Conservation (phyloP, 805 yeast genomes). For the Candida namnaoensis region DNA sequence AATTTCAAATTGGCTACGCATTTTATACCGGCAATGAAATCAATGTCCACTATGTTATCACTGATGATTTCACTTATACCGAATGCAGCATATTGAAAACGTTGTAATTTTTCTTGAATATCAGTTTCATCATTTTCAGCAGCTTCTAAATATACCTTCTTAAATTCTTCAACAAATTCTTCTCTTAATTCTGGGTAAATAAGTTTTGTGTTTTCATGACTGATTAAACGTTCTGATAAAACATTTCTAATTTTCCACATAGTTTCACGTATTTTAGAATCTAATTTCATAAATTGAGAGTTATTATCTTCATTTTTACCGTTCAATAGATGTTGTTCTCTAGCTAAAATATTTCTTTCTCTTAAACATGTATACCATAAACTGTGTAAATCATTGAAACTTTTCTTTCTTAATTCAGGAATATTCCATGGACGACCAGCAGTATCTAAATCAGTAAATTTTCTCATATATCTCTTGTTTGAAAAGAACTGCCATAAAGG, state of each 20-base stretch:
- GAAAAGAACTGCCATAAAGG: conserved; percentile 92
- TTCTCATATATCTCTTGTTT: conserved; percentile 53
- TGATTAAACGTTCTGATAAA: conserved; percentile 74
- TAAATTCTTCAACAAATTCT: conserved; percentile 48
- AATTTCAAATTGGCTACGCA: conserved; percentile 64
- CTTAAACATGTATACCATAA: conserved; percentile 84
- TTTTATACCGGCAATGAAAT: conserved; percentile 59
- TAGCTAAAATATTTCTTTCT: conserved; percentile 70
- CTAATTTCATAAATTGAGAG: conserved; percentile 19
- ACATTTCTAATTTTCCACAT: conserved; percentile 84
- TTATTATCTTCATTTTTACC: conserved; percentile 28
- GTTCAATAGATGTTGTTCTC: conserved; percentile 61
- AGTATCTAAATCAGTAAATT: conserved; percentile 39
- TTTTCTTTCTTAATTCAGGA: conserved; percentile 82
- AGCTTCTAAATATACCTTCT: conserved; percentile 43
- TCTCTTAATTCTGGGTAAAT: conserved; percentile 34
- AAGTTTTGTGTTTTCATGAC: conserved; percentile 50
- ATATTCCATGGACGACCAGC: conserved; percentile 78
- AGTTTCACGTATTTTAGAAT: conserved; percentile 43
- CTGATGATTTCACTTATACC: conserved; percentile 71
- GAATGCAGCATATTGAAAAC: conserved; percentile 75
- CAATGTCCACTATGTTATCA: conserved; percentile 47
- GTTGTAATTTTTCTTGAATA: conserved; percentile 59
- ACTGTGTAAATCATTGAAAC: conserved; percentile 85
- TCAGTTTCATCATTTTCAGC: conserved; percentile 47